Evolutionary conservation across 208 protist species (phyloP), one percentile per base, ranked within the genome.

Genomic region (Trypanosoma lewisi): DNA sequence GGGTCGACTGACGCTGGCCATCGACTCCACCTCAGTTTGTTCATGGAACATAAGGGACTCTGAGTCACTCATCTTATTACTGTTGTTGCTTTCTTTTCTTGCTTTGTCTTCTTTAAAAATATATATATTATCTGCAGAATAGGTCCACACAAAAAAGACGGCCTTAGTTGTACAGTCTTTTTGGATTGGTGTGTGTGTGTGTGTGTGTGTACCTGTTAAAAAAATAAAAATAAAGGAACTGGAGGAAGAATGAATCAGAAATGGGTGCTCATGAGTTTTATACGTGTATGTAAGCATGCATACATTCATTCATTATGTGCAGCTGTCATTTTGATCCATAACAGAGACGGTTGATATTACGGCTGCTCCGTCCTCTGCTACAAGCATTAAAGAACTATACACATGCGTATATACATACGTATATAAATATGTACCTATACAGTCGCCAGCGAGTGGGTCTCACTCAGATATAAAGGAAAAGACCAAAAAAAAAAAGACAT

Each of bases 41-140:
- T 83, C 82, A 44, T 71, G 48, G 41, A 88, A 88, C 12, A 66
- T 52, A 48, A 88, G 37, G 4, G 82, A 88, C 50, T 85, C 77
- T 27, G 33, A 71, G 51, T 85, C 82, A 53, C 75, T 84, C 52
- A 73, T 74, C 42, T 45, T 23, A 9, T 49, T 51, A 42, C 28
- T 44, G 4, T 16, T 16, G 27, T 37, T 54, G 16, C 52, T 41
- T 30, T 28, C 27, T 41, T 30, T 14, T 28, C 11, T 25, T 14
- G 4, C 31, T 31, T 25, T 52, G 44, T 49, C 19, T 21, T 52
- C 23, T 47, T 47, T n/a, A n/a, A n/a, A n/a, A n/a, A n/a, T n/a
- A n/a, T n/a, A n/a, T n/a, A n/a, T n/a, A n/a, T n/a, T n/a, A n/a
- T n/a, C n/a, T n/a, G n/a, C n/a, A n/a, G n/a, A n/a, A n/a, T n/a